Percentiles rank a stretch among this genome's conserved stretches.
phyloP scores from a whole-genome alignment of 1,284 basidiomycete genomes.

The Golubevia pallescens region DNA sequence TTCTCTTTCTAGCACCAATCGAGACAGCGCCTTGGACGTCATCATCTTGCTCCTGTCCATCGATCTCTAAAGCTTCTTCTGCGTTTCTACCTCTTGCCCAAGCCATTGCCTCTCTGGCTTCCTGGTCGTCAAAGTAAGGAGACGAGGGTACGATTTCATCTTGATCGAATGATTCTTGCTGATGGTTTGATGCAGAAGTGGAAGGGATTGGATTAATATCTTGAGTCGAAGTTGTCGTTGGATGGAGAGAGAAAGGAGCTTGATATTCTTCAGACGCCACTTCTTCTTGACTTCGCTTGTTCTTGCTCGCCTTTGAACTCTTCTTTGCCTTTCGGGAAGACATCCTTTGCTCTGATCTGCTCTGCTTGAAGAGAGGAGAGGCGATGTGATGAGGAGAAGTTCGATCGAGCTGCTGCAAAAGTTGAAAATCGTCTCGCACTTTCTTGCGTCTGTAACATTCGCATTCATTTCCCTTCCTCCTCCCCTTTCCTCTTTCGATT shows the following conservation, averaged over 20 bases:
- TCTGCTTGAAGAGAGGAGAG: neutral
- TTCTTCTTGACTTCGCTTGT: neutral
- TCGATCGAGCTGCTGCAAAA: neutral
- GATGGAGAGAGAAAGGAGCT: conserved; percentile 44
- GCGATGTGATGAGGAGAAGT: neutral
- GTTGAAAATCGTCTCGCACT: neutral
- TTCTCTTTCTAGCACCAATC: conserved; percentile 20
- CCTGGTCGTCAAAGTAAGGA: conserved; percentile 57
- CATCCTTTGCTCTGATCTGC: no score
- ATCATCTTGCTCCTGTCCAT: conserved; percentile 11
- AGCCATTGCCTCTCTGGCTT: conserved; percentile 42
- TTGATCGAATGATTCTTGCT: neutral
- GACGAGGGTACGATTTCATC: conserved; percentile 20
- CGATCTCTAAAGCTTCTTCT: conserved; percentile 3
- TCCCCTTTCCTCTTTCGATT: neutral
- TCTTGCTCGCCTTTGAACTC: neutral
- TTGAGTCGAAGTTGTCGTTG: conserved; percentile 9
- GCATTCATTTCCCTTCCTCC: neutral
- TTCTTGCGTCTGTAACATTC: neutral
- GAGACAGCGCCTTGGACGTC: neutral
- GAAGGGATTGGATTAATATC: neutral
- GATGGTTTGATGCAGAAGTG: neutral
- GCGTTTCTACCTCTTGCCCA: conserved; percentile 20
- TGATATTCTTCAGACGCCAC: conserved; percentile 51
- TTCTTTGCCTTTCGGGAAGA: neutral